phyloP scores from a whole-genome alignment of 176 grass and related monocot species.

The Canna indica region DNA sequence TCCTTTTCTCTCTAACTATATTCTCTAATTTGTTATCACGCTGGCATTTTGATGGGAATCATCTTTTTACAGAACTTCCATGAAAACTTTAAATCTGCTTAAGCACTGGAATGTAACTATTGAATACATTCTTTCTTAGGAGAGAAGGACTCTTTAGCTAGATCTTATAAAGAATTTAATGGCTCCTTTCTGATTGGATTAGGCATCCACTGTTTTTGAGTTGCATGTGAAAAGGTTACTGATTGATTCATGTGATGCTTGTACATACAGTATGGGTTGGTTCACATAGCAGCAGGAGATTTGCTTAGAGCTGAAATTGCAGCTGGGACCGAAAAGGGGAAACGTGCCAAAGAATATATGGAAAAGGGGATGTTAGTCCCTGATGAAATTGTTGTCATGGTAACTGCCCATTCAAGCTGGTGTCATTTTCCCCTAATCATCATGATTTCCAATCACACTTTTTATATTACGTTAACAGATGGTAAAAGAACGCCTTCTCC shows the following conservation, averaged over 20 bases:
- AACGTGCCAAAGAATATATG: slow-evolving; percentile 83
- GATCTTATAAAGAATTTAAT: neutral
- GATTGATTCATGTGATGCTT: slow-evolving; percentile 4
- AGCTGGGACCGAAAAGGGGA: slow-evolving; percentile 66
- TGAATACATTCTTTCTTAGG: neutral
- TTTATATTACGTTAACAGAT: slow-evolving; percentile 36
- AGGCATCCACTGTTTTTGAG: neutral
- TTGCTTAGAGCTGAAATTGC: slow-evolving; percentile 82
- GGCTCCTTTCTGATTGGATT: neutral
- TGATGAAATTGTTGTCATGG: slow-evolving; percentile 79
- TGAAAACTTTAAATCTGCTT: neutral
- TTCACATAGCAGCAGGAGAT: slow-evolving; percentile 94
- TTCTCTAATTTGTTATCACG: neutral
- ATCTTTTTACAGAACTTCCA: neutral
- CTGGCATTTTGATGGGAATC: too few relatives aligned
- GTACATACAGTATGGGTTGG: slow-evolving; percentile 59
- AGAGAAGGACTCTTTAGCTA: neutral
- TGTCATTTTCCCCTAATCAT: neutral
- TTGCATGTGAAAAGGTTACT: neutral
- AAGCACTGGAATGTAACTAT: neutral
- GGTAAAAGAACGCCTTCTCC: slow-evolving; percentile 73
- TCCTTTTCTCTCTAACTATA: too few relatives aligned
- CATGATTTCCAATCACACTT: neutral
- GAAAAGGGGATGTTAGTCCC: slow-evolving; percentile 88
- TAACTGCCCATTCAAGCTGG: slow-evolving; percentile 14